Evolutionary conservation across 495 filamentous ascomycete species (phyloP), one percentile per base, ranked within the genome.

Genomic region (Venustampulla echinocandica): DNA sequence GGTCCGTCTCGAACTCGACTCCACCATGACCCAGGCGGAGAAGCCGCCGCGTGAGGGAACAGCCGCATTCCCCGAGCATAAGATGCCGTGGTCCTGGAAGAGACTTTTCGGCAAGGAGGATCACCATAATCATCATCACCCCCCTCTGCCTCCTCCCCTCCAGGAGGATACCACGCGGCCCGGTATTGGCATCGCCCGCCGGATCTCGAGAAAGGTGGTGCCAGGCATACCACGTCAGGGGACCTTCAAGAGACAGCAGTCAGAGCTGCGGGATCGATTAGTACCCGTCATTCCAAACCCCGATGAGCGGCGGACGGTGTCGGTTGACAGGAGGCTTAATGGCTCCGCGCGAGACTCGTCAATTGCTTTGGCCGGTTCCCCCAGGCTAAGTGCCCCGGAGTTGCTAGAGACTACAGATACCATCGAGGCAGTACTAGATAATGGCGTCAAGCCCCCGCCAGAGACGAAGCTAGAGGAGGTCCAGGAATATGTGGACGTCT

Each of bases 201-300:
- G 78, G 49, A 59, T 79, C 27, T 81, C 83, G 13, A 67, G 82
- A 50, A 81, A 74, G 50, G 88, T 88, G 1, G 77, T 90, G n/a
- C 83, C 87, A 9, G 82, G 81, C 13, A 67, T 93, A 30, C 86
- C 89, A 25, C 75, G 85, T 44, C 67, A 80, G 10, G 72, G 78
- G 42, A 89, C 85, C 3, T 87, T 90, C 63, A 83, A 80, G 61
- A 75, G 88, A 55, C 87, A 89, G 57, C 77, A 82, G 56, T 87
- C 85, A 19, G 90, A 95, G 62, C 72, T 71, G 47, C 73, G 86
- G 51, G 80, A 89, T 52, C 80, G 75, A 47, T 70, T 93, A 20
- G 71, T 80, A 39, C 80, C 84, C 20, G 63, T 76, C 21, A 67
- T 78, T 5, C 74, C 76, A 10, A 70, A 71, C 42, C 46, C 63